Base-by-base conservation (phyloP, 2,329 filamentous ascomycete genomes). In the Ophiostoma australiae region DNA sequence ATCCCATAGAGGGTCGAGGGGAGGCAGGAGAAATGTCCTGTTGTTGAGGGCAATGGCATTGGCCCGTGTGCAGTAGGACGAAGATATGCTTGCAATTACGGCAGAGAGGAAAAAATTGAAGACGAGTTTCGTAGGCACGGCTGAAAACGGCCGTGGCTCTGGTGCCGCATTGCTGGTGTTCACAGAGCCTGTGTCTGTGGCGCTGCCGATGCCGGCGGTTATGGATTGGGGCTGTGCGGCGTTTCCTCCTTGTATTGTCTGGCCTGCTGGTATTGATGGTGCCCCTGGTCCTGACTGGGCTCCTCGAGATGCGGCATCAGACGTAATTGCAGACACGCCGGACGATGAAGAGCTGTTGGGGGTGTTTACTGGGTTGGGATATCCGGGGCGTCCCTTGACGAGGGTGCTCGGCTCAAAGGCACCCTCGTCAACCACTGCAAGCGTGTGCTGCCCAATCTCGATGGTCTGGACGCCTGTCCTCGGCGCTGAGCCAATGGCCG, bases 61-160 rank as follows among this genome's bases (percentile, higher is more conserved):
- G 20, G 82, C 80, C 39, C 78, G 80, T 5, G 78, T 78, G 74
- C 85, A 87, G 71, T 87, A 86, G 6, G 79, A 79, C 5, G 82
- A 79, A 1, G 83, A 82, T 69, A 87, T 75, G n/a, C 84, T 83
- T 1, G 83, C 81, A 20, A 87, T 78, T 11, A 84, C 78, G n/a
- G 85, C 84, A 13, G 81, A 79, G 68, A 88, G 81, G 72, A 88
- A 86, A 61, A 83, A 83, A 72, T 87, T 84, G 75, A 88, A 84
- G 5, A 84, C 80, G 23, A 82, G 81, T 72, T 81, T 83, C 41
- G 81, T 75, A 5, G 81, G 78, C 15, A 80, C 78, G 0, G 78
- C 77, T 7, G 76, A 75, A 55, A 78, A 77, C 1, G 75, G 67
- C 73, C 80, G 82, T 13, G 76, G 72, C 55, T 83, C 67, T 20